Percentiles rank a stretch among this genome's conserved stretches.
Evolutionary conservation across 441 rosid genomes (phyloP).

Genomic region (Populus hybrid): DNA sequence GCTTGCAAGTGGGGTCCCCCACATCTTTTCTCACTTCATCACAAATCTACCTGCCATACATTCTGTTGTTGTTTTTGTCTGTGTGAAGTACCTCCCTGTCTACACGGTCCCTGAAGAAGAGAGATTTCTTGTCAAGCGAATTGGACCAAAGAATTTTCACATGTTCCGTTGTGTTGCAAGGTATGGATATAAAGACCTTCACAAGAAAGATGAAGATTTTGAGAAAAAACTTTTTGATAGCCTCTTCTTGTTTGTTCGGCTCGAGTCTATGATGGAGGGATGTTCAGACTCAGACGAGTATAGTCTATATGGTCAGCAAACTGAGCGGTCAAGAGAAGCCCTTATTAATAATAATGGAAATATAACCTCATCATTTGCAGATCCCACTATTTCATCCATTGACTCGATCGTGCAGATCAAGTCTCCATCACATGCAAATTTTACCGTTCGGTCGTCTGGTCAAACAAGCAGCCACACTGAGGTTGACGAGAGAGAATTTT

Average conservation of each 20-base stretch:
- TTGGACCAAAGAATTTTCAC: conserved; percentile 79
- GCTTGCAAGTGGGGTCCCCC: conserved; percentile 89
- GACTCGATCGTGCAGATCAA: conserved; percentile 54
- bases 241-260: conserved; percentile 67
- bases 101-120: conserved; percentile 91
- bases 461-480: conserved; percentile 45
- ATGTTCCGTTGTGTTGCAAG: conserved; percentile 96
- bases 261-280: conserved; percentile 89
- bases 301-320: conserved; percentile 56
- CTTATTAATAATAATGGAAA: conserved; percentile 33
- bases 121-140: conserved; percentile 77
- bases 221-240: conserved; percentile 69
- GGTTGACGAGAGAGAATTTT: conserved; percentile 61
- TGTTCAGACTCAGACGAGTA: conserved; percentile 68
- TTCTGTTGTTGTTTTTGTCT: conserved; percentile 80
- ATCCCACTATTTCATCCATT: conserved; percentile 43
- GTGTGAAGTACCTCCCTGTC: conserved; percentile 88
- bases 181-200: conserved; percentile 93
- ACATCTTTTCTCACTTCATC: conserved; percentile 87
- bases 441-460: conserved; percentile 35
- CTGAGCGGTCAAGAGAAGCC: conserved; percentile 40
- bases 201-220: conserved; percentile 82
- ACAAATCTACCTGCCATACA: conserved; percentile 92
- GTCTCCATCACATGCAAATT: conserved; percentile 35
- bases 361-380: conserved; percentile 38